These are phyloP conservation scores for Apiotrichum veenhuisii DNA, from an alignment of 1,284 basidiomycete species.

Conservation along the genomic window DNA sequence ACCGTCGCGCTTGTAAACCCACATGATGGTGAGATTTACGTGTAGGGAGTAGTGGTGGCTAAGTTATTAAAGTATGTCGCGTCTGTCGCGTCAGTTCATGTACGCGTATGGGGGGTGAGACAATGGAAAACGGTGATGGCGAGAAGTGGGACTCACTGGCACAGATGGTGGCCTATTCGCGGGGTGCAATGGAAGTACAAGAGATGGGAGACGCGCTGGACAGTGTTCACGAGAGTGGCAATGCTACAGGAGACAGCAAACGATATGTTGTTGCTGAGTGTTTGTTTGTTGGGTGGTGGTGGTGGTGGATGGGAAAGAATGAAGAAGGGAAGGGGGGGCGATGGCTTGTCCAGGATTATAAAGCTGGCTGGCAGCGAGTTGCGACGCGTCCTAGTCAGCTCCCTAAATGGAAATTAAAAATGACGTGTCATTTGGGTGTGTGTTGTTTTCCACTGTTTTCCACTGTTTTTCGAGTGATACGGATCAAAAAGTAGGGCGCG, in stretches of 20 bases:
- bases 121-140: neutral
- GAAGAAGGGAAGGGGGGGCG: neutral
- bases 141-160: neutral
- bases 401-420: no score
- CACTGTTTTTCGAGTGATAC: no score
- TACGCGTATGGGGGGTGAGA: no score
- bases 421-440: no score
- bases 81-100: conserved; percentile 1
- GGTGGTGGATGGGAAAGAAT: neutral
- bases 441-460: no score
- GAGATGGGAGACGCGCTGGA: no score
- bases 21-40: conserved; percentile 33
- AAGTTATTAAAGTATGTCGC: neutral
- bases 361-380: neutral
- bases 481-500: no score
- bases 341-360: neutral
- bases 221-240: neutral
- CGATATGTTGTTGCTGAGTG: conserved; percentile 2
- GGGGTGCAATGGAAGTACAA: neutral
- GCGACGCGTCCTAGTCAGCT: neutral
- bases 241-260: neutral
- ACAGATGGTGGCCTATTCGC: neutral
- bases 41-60: neutral
- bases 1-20: conserved; percentile 49
- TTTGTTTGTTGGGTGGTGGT: conserved; percentile 1